Percentiles rank a stretch among this genome's conserved stretches.
phyloP scores from a whole-genome alignment of 352 stramenopile species.

The Achlya hypogyna region DNA sequence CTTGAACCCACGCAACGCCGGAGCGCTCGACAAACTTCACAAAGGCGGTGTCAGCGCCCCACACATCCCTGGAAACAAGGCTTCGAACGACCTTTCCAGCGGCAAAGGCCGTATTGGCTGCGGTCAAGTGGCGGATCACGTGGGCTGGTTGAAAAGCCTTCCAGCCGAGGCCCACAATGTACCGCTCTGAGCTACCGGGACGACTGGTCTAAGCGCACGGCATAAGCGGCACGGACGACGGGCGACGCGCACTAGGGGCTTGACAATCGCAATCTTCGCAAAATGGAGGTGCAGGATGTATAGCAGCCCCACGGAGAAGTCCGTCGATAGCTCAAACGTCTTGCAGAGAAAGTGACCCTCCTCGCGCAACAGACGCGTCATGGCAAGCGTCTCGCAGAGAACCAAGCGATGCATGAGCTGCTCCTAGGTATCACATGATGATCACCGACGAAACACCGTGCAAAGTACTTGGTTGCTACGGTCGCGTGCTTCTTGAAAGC shows the following conservation, averaged over 20 bases:
- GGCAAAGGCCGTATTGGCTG: background rate
- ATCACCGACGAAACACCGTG: background rate
- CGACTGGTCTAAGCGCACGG: constrained; percentile 45
- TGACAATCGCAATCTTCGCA: constrained; percentile 49
- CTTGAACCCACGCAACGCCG: background rate
- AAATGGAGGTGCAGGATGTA: constrained; percentile 62
- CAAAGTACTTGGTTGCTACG: constrained; percentile 49
- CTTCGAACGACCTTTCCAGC: background rate
- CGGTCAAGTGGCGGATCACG: background rate
- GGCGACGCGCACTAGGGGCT: constrained; percentile 38
- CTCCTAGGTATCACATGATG: constrained; percentile 30
- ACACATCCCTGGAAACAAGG: background rate
- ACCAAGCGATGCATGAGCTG: constrained; percentile 50
- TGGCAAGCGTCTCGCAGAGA: constrained; percentile 45
- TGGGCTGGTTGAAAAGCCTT: background rate
- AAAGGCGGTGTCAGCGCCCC: background rate
- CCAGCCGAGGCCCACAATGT: constrained; percentile 32
- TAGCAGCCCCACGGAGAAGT: constrained; percentile 48
- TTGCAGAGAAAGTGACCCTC: constrained; percentile 67
- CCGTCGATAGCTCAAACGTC: constrained; percentile 62
- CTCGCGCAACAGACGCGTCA: constrained; percentile 39
- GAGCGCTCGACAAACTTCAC: background rate
- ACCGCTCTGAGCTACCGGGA: constrained; percentile 70
- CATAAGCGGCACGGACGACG: background rate
- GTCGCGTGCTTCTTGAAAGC: constrained; percentile 57